A percentile compares a stretch with the other conserved stretches of the same genome.
Evolutionary conservation across 163 green algal genomes (phyloP).

Genomic region (Scenedesmus sp.): DNA sequence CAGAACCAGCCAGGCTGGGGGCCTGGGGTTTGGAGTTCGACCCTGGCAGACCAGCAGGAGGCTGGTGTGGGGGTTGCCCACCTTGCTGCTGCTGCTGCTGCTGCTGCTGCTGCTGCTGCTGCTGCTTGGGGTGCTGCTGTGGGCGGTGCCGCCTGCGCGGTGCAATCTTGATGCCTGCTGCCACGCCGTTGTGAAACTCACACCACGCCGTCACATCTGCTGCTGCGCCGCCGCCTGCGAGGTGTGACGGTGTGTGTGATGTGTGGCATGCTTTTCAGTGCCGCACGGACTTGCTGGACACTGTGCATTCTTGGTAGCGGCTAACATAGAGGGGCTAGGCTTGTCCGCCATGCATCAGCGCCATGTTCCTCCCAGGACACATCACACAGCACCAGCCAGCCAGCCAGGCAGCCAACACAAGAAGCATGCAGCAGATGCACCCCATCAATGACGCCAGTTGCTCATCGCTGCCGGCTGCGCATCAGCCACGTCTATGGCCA

Average conservation of each 20-base stretch:
- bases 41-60: neutral
- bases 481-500: too few relatives aligned
- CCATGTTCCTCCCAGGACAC: neutral
- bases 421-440: neutral
- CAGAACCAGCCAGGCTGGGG: neutral
- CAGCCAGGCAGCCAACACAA: neutral
- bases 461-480: too few relatives aligned
- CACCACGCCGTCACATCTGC: conserved; percentile 92
- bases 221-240: conserved; percentile 71
- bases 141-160: conserved; percentile 9
- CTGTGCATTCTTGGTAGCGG: too few relatives aligned
- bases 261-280: too few relatives aligned
- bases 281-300: too few relatives aligned
- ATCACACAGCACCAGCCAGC: neutral
- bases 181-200: conserved; percentile 98
- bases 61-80: neutral
- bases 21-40: neutral
- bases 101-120: neutral
- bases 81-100: conserved; percentile 46
- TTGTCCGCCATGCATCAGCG: too few relatives aligned
- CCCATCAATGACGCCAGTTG: neutral
- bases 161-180: conserved; percentile 78
- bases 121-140: neutral
- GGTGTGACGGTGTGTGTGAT: neutral
- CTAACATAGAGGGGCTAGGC: too few relatives aligned